Conservation (phyloP, 371 early-diverging fungal genomes). For the Circinella minor region DNA sequence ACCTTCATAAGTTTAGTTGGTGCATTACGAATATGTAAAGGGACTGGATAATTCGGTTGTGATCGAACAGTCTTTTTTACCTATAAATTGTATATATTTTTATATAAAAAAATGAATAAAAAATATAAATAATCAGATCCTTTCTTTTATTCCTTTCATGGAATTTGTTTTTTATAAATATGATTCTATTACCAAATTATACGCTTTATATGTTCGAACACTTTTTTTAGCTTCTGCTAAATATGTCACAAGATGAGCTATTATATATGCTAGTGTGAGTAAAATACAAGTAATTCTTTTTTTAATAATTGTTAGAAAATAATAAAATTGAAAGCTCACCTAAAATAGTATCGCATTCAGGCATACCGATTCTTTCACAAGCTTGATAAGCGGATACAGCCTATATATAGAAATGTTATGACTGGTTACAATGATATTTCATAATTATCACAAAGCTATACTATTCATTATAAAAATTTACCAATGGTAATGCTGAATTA, state of each 20-base stretch:
- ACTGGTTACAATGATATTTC: no score
- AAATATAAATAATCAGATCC: no score
- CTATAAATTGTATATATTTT: slow-evolving; percentile 10
- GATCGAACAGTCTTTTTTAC: slow-evolving; percentile 65
- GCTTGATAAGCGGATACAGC: slow-evolving; percentile 83
- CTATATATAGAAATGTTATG: slow-evolving; percentile 27
- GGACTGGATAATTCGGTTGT: slow-evolving; percentile 78
- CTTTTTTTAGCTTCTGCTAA: slow-evolving; percentile 84
- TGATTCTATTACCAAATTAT: slow-evolving; percentile 47
- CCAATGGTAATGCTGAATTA: slow-evolving; percentile 72
- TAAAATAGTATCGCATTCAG: slow-evolving; percentile 86
- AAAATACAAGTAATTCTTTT: no score
- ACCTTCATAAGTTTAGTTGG: slow-evolving; percentile 77
- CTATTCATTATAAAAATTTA: slow-evolving; percentile 73
- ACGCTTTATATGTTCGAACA: slow-evolving; percentile 79
- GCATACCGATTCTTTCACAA: slow-evolving; percentile 88
- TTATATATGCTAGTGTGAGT: not conserved
- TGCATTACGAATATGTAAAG: slow-evolving; percentile 86
- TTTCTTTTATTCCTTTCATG: no score
- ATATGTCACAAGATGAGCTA: slow-evolving; percentile 80
- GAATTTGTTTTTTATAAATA: not conserved
- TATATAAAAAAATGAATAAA: not conserved
- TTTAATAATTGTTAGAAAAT: no score
- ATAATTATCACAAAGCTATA: slow-evolving; percentile 61
- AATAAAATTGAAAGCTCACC: not conserved